Evolutionary conservation across 2,329 filamentous ascomycete species (phyloP).

Genomic region (Alternaria rosae): DNA sequence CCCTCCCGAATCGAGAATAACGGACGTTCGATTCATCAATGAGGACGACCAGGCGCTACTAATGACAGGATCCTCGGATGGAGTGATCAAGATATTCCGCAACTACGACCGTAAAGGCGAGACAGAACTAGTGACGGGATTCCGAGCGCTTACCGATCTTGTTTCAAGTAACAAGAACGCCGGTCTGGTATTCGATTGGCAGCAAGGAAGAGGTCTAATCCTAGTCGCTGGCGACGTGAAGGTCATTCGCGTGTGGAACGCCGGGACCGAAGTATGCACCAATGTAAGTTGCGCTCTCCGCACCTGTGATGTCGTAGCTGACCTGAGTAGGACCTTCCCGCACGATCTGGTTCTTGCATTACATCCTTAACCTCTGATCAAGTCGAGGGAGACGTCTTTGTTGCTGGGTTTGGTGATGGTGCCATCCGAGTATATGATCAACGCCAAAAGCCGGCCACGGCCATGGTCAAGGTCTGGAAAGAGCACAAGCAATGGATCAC

Average conservation of each 20-base stretch:
- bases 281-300: slow-evolving; percentile 58
- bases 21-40: slow-evolving; percentile 96
- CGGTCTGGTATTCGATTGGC: slow-evolving; percentile 97
- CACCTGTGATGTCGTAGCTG: slow-evolving; percentile 3
- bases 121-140: slow-evolving; percentile 86
- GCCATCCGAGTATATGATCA: slow-evolving; percentile 95
- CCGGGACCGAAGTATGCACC: slow-evolving; percentile 88
- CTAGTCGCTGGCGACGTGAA: slow-evolving; percentile 97
- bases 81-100: slow-evolving; percentile 90
- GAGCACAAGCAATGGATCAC: slow-evolving; percentile 96
- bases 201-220: slow-evolving; percentile 93
- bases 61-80: slow-evolving; percentile 94
- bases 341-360: slow-evolving; percentile 92
- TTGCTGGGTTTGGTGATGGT: slow-evolving; percentile 95
- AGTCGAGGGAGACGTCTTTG: slow-evolving; percentile 95
- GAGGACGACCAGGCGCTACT: slow-evolving; percentile 95
- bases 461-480: slow-evolving; percentile 97
- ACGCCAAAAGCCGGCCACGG: slow-evolving; percentile 79
- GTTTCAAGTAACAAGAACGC: slow-evolving; percentile 94
- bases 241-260: slow-evolving; percentile 95
- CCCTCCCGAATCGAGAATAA: slow-evolving; percentile 87
- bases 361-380: slow-evolving; percentile 96
- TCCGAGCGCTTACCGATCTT: slow-evolving; percentile 91
- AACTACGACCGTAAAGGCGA: slow-evolving; percentile 82
- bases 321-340: slow-evolving; percentile 76